phyloP scores from a whole-genome alignment of 2,329 filamentous ascomycete genomes.

The Ilyonectria robusta region DNA sequence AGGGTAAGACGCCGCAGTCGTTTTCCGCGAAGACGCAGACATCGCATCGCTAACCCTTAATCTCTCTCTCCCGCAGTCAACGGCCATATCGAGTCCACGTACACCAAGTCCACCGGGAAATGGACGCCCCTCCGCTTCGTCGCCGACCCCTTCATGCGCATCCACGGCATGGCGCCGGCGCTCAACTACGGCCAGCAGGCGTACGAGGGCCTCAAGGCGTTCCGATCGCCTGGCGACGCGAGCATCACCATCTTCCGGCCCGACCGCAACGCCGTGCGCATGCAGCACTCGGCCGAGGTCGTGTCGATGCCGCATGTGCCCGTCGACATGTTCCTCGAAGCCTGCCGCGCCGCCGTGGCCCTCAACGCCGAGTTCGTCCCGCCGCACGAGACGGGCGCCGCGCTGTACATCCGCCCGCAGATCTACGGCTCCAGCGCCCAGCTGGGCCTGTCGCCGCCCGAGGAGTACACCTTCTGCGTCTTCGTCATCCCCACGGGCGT shows the following conservation, averaged over 20 bases:
- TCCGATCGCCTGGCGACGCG: slow-evolving; percentile 80
- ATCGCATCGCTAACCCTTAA: neutral
- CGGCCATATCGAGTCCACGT: slow-evolving; percentile 92
- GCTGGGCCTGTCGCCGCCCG: slow-evolving; percentile 86
- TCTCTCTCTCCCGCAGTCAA: slow-evolving; percentile 76
- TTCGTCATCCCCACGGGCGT: slow-evolving; percentile 94
- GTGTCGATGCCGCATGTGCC: slow-evolving; percentile 89
- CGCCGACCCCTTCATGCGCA: slow-evolving; percentile 84
- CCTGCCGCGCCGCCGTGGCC: slow-evolving; percentile 84
- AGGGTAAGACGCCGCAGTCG: slow-evolving; percentile 70
- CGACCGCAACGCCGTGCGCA: slow-evolving; percentile 83
- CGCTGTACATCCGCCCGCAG: slow-evolving; percentile 92
- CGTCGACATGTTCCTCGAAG: slow-evolving; percentile 80
- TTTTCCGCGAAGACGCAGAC: neutral
- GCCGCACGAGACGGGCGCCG: slow-evolving; percentile 88
- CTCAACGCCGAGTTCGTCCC: slow-evolving; percentile 94
- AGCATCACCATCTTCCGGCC: slow-evolving; percentile 90
- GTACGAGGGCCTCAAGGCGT: slow-evolving; percentile 98
- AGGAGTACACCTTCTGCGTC: slow-evolving; percentile 93
- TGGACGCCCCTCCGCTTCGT: slow-evolving; percentile 88
- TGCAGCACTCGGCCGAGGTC: slow-evolving; percentile 87
- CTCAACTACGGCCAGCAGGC: slow-evolving; percentile 98
- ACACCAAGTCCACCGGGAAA: slow-evolving; percentile 78
- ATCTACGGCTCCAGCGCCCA: slow-evolving; percentile 91
- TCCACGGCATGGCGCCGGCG: slow-evolving; percentile 95